These are phyloP conservation scores for Serendipita sp. DNA, from an alignment of 768 basidiomycete genomes.

Conservation along the genomic window DNA sequence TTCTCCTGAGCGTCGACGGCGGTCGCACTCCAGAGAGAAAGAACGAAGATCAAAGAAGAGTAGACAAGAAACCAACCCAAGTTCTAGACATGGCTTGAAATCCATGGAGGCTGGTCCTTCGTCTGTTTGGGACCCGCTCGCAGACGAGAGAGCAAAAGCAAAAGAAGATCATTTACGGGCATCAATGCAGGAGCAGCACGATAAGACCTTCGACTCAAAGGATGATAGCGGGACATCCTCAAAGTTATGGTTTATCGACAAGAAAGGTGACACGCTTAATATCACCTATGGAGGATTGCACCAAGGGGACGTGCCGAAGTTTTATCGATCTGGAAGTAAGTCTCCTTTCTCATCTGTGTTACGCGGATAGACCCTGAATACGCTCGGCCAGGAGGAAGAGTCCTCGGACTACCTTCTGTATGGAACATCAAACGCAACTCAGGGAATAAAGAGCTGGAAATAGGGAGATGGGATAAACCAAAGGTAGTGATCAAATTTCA, in stretches of 20 bases:
- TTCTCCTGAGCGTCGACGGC: background rate
- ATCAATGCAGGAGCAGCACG: too few species aligned
- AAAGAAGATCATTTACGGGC: background rate
- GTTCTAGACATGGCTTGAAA: too few species aligned
- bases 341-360: slow-evolving; percentile 9
- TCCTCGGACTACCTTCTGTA: slow-evolving; percentile 43
- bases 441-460: slow-evolving; percentile 38
- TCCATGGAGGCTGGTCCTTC: too few species aligned
- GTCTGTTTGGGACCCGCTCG: too few species aligned
- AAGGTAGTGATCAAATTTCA: slow-evolving; percentile 23
- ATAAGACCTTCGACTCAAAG: too few species aligned
- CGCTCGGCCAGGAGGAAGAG: slow-evolving; percentile 32
- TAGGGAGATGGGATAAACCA: slow-evolving; percentile 28
- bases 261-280: slow-evolving; percentile 49
- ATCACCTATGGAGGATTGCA: slow-evolving; percentile 51
- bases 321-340: slow-evolving; percentile 44
- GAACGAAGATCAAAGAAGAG: too few species aligned
- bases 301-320: slow-evolving; percentile 48
- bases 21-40: too few species aligned
- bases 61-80: too few species aligned
- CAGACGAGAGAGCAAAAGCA: background rate
- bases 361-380: background rate
- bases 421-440: slow-evolving; percentile 32
- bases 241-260: slow-evolving; percentile 12
- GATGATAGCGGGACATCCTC: background rate